A percentile compares a stretch with the other conserved stretches of the same genome.
These are phyloP conservation scores for Aegilops tauschii DNA, from an alignment of 176 grass and related monocot species.

Conservation along the genomic window DNA sequence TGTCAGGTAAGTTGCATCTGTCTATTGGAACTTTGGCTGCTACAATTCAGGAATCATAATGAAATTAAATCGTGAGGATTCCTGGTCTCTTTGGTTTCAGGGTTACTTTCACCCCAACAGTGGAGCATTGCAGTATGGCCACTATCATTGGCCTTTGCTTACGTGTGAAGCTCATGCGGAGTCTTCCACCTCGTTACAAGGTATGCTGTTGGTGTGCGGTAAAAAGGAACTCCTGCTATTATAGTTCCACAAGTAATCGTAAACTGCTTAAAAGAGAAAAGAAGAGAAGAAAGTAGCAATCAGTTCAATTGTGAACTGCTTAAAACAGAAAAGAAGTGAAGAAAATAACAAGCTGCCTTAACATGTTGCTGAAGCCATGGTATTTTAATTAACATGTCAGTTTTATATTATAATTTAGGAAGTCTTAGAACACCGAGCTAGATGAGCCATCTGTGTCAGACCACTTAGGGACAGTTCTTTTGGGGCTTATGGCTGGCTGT, in stretches of 20 bases:
- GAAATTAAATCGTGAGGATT: background rate
- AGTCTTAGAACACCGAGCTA: constrained; percentile 8
- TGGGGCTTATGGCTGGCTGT: too few relatives aligned
- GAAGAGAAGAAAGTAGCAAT: background rate
- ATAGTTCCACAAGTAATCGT: background rate
- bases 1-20: constrained; percentile 59
- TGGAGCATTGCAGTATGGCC: constrained; percentile 95
- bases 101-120: constrained; percentile 91
- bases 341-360: background rate
- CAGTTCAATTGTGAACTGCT: background rate
- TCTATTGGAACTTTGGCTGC: background rate
- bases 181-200: constrained; percentile 92
- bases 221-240: background rate
- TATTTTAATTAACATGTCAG: background rate
- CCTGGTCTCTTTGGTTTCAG: constrained; percentile 37
- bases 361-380: background rate
- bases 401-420: background rate
- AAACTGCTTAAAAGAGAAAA: background rate
- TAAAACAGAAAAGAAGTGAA: background rate
- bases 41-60: background rate
- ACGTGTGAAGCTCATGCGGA: constrained; percentile 82
- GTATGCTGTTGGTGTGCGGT: constrained; percentile 22
- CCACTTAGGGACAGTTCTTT: background rate
- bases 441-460: background rate
- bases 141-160: constrained; percentile 96